Base-by-base conservation (phyloP, 2,329 filamentous ascomycete genomes). In the Colletotrichum costaricense region DNA sequence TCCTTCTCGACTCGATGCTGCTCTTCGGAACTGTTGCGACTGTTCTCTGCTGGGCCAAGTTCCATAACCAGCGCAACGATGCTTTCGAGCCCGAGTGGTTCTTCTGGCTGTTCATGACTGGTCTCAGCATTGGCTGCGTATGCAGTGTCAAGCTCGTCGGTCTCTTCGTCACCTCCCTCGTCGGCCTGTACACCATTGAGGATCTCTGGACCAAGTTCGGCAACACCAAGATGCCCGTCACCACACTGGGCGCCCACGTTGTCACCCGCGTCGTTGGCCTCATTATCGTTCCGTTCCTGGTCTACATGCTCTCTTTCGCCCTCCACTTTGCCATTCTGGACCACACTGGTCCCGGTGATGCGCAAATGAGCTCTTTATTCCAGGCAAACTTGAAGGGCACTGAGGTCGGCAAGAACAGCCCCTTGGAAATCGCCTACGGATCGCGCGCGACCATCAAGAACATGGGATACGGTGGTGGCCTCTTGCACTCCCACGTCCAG, bases 321-420 rank as follows among this genome's bases (percentile, higher is more conserved):
- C 85, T 98, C 67, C 97, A 99, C 85, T 99, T 99, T 83, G 89
- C 95, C 75, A 94, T 99, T 75, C 90, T 99, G 72, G 94, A 97
- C 83, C 96, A 95, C 85, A 96, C 93, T 78, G 97, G 97, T 24
- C 97, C 97, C 8, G 97, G 97, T 67, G 97, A 99, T 86, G 97
- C 97, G n/a, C 97, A 99, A 85, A 99, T 99, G 97, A 98, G 95
- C 86, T 99, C 97, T 30, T 91, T 99, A 63, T 99, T 99, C 90
- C 97, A 99, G 83, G 97, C 97, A 60, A 99, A 99, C 81, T 89
- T 99, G 49, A 93, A 91, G 78, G 97, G 97, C 30, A 98, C 96
- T 12, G 94, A 97, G 76, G 96, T 99, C 75, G 96, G 96, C 80
- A 95, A 94, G 82, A 93, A 98, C 82, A 98, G 95, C 80, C 97